These are phyloP conservation scores for Teunomyces gatunensis DNA, from an alignment of 805 yeast genomes.

Conservation along the genomic window DNA sequence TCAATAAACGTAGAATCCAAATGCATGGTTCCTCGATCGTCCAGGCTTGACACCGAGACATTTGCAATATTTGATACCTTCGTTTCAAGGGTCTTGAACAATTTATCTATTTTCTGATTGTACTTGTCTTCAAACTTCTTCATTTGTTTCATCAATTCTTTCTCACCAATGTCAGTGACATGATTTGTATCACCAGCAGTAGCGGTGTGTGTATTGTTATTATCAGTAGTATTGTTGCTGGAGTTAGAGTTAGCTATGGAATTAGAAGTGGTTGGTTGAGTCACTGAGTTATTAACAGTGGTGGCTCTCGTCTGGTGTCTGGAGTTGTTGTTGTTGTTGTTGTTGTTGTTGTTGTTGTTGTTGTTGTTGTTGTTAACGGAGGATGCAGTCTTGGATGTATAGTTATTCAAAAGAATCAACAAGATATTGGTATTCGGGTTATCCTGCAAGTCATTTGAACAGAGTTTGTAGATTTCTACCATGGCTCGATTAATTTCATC, in stretches of 20 bases:
- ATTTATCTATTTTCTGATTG: neutral
- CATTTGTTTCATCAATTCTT: neutral
- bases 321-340: neutral
- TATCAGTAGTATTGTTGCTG: neutral
- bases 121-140: neutral
- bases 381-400: neutral
- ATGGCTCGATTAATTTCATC: neutral
- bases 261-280: neutral
- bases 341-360: neutral
- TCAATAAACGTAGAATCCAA: neutral
- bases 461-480: neutral
- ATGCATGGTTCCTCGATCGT: neutral
- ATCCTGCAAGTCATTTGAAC: neutral
- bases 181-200: neutral
- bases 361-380: neutral
- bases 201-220: neutral
- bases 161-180: neutral
- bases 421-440: neutral
- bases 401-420: neutral
- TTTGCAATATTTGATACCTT: neutral
- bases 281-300: too few relatives aligned
- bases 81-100: neutral
- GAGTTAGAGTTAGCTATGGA: neutral
- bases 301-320: too few relatives aligned
- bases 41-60: neutral